Evolutionary conservation across 108 stramenopile genomes (phyloP).

Genomic region (Nitzschia palea): DNA sequence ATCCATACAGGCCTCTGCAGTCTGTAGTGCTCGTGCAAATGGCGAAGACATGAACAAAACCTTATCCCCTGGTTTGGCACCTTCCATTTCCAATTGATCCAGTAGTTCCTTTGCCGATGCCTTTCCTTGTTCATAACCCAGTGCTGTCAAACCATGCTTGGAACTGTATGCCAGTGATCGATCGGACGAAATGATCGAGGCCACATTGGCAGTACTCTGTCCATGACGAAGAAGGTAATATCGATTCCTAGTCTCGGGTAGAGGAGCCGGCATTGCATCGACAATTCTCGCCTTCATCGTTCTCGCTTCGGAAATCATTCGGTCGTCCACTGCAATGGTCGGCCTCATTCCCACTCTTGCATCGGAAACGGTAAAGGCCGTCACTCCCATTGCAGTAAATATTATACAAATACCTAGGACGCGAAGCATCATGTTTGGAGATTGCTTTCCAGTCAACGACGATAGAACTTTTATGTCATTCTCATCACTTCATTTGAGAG

Average conservation of each 20-base stretch:
- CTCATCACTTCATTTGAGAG: too few species aligned
- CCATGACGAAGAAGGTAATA: slow-evolving; percentile 83
- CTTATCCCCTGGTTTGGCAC: slow-evolving; percentile 26
- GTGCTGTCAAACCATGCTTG: slow-evolving; percentile 69
- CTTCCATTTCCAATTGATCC: slow-evolving; percentile 18
- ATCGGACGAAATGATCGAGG: slow-evolving; percentile 71
- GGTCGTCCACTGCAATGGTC: slow-evolving; percentile 46
- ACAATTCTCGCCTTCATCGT: slow-evolving; percentile 47
- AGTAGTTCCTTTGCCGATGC: slow-evolving; percentile 54
- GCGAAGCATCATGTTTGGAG: too few species aligned
- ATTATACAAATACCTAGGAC: too few species aligned
- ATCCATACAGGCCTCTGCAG: slow-evolving; percentile 63
- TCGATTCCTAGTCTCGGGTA: slow-evolving; percentile 60
- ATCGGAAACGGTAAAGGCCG: too few species aligned
- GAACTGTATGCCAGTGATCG: slow-evolving; percentile 66
- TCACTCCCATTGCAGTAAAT: too few species aligned
- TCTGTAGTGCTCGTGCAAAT: slow-evolving; percentile 75
- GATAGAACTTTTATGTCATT: too few species aligned
- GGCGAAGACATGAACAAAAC: slow-evolving; percentile 76
- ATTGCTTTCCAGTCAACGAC: too few species aligned
- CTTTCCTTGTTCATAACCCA: slow-evolving; percentile 71
- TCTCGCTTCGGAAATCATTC: slow-evolving; percentile 46
- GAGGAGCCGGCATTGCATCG: slow-evolving; percentile 52
- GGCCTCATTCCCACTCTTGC: too few species aligned
- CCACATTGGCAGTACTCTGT: slow-evolving; percentile 79